Evolutionary conservation across 2,329 filamentous ascomycete species (phyloP).

Genomic region (Penicillium sp.): DNA sequence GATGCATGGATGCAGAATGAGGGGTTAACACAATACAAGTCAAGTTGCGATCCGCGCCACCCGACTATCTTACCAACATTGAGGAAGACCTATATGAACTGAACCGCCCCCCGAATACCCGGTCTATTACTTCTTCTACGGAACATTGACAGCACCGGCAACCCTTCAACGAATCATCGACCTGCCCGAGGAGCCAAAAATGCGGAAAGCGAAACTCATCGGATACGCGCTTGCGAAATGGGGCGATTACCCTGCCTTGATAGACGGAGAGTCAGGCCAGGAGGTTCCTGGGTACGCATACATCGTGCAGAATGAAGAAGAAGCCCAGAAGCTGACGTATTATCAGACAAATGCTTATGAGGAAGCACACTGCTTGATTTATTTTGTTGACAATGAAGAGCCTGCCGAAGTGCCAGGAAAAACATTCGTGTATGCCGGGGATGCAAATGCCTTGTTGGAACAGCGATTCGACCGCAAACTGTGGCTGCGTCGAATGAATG

Average conservation of each 20-base stretch:
- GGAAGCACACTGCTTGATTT: slow-evolving; percentile 2
- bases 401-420: slow-evolving; percentile 14
- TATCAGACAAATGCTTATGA: slow-evolving; percentile 10
- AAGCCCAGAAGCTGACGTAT: slow-evolving; percentile 6
- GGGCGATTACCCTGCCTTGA: slow-evolving; percentile 18
- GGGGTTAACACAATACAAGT: slow-evolving; percentile 8
- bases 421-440: slow-evolving; percentile 29
- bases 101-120: slow-evolving; percentile 9
- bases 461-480: slow-evolving; percentile 23
- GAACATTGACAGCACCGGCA: slow-evolving; percentile 23
- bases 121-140: slow-evolving; percentile 33
- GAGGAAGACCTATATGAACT: slow-evolving; percentile 1
- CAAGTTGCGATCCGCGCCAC: slow-evolving; percentile 10
- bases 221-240: slow-evolving; percentile 17
- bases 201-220: slow-evolving; percentile 12
- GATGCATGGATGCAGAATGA: slow-evolving; percentile 1
- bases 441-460: slow-evolving; percentile 21
- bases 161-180: slow-evolving; percentile 16
- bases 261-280: slow-evolving; percentile 12
- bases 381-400: slow-evolving; percentile 7
- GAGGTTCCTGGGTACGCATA: slow-evolving; percentile 15
- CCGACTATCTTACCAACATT: slow-evolving; percentile 5
- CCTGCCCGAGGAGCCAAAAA: slow-evolving; percentile 9
- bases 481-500: background rate
- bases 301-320: slow-evolving; percentile 13